Conservation (phyloP, 257 asterid species). For the Solanum ossicruentum region DNA sequence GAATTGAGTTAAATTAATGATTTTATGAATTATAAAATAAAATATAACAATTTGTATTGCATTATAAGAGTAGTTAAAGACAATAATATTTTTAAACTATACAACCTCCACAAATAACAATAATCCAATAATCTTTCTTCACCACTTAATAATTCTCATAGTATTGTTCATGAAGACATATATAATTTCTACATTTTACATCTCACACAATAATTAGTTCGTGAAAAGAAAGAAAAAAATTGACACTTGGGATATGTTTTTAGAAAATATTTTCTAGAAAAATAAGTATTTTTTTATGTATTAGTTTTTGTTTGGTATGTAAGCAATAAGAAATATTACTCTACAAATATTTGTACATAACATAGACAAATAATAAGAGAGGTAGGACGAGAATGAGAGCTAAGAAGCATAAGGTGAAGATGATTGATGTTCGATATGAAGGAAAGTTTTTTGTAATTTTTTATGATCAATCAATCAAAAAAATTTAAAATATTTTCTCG, state of each 20-base stretch:
- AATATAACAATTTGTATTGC: neutral
- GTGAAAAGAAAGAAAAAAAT: neutral
- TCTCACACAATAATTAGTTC: neutral
- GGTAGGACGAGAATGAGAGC: too few relatives aligned
- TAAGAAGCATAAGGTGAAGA: too few relatives aligned
- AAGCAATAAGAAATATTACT: neutral
- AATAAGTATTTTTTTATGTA: too few relatives aligned
- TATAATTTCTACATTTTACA: neutral
- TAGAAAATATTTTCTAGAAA: too few relatives aligned
- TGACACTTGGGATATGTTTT: neutral
- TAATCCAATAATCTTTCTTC: neutral
- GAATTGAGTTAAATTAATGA: too few relatives aligned
- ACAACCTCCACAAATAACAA: neutral
- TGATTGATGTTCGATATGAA: too few relatives aligned
- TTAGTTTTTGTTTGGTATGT: too few relatives aligned
- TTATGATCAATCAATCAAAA: too few relatives aligned
- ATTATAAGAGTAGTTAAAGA: neutral
- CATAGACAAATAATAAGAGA: too few relatives aligned
- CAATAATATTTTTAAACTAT: neutral
- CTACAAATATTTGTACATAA: too few relatives aligned
- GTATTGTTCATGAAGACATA: neutral
- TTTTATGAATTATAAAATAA: neutral
- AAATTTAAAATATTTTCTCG: too few relatives aligned
- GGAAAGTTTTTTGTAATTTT: too few relatives aligned
- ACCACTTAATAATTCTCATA: neutral